Conservation (phyloP, 2,329 filamentous ascomycete species). For the Neocatenulostroma microsporum region DNA sequence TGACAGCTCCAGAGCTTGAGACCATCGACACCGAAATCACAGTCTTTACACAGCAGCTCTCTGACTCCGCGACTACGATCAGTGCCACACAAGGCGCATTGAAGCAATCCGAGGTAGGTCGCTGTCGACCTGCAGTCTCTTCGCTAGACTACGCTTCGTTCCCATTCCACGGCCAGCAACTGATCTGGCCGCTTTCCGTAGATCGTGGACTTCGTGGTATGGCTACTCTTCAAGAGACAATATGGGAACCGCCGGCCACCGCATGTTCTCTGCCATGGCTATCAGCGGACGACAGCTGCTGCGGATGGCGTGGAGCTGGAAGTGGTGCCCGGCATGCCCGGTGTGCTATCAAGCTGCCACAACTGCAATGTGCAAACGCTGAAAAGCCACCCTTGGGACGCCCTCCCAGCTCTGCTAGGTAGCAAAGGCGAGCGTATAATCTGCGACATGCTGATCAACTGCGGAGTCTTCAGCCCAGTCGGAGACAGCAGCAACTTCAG, state of each 20-base stretch:
- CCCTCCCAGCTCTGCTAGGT: conserved; percentile 66
- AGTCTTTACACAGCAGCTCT: conserved; percentile 39
- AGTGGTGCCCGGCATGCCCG: conserved; percentile 51
- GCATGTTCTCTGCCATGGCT: conserved; percentile 80
- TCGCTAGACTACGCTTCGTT: too few species aligned
- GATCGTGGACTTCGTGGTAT: conserved; percentile 53
- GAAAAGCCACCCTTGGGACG: conserved; percentile 65
- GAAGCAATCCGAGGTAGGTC: conserved; percentile 38
- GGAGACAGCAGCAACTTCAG: conserved; percentile 57
- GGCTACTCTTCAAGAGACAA: conserved; percentile 68
- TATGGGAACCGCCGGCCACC: conserved; percentile 46
- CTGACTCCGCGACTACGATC: conserved; percentile 19
- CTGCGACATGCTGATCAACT: conserved; percentile 67
- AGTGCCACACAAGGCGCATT: conserved; percentile 21
- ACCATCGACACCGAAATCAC: conserved; percentile 43
- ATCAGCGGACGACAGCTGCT: conserved; percentile 44
- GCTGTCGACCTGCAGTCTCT: too few species aligned
- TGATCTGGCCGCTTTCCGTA: conserved; percentile 27
- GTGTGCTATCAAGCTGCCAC: conserved; percentile 54
- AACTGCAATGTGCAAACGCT: conserved; percentile 65
- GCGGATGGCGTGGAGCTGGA: conserved; percentile 26
- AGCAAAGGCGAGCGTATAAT: conserved; percentile 68
- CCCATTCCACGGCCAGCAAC: conserved; percentile 32
- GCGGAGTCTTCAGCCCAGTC: conserved; percentile 64
- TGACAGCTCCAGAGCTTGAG: conserved; percentile 39